phyloP scores from a whole-genome alignment of 352 stramenopile genomes.

The Phytophthora boehmeriae region DNA sequence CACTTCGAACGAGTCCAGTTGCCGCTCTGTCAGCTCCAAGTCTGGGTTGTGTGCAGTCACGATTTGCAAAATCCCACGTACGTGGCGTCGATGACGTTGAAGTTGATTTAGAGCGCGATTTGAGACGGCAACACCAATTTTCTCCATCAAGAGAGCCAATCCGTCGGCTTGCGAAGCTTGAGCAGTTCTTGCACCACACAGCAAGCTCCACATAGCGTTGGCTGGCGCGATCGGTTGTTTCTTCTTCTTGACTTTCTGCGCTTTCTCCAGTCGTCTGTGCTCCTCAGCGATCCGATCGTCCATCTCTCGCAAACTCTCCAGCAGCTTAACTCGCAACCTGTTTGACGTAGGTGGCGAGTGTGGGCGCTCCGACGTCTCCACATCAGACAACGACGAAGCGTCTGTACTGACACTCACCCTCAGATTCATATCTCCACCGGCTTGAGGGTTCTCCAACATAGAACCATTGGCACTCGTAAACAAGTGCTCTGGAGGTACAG shows the following conservation, averaged over 20 bases:
- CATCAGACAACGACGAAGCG: constrained; percentile 28
- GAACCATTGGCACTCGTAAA: constrained; percentile 14
- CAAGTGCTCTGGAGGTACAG: constrained; percentile 37
- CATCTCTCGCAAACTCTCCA: constrained; percentile 60
- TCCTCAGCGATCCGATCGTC: constrained; percentile 59
- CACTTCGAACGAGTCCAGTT: constrained; percentile 82
- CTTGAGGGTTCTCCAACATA: constrained; percentile 47
- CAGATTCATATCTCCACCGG: constrained; percentile 23
- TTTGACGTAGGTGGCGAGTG: constrained; percentile 40
- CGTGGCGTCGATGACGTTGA: constrained; percentile 76
- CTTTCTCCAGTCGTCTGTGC: constrained; percentile 41
- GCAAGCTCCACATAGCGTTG: constrained; percentile 65
- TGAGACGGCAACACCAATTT: constrained; percentile 58
- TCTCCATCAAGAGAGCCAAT: constrained; percentile 57
- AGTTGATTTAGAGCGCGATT: constrained; percentile 82
- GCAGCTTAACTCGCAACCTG: constrained; percentile 67
- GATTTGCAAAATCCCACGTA: constrained; percentile 81
- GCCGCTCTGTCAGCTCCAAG: constrained; percentile 76
- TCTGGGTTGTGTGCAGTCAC: constrained; percentile 82
- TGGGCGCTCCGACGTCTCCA: constrained; percentile 29
- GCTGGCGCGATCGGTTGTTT: constrained; percentile 29
- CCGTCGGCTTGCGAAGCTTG: constrained; percentile 52
- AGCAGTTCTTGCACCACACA: constrained; percentile 56
- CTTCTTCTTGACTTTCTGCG: constrained; percentile 38
- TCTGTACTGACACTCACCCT: constrained; percentile 29